These are phyloP conservation scores for Mucuna pruriens DNA, from an alignment of 306 rosid genomes.

Conservation along the genomic window DNA sequence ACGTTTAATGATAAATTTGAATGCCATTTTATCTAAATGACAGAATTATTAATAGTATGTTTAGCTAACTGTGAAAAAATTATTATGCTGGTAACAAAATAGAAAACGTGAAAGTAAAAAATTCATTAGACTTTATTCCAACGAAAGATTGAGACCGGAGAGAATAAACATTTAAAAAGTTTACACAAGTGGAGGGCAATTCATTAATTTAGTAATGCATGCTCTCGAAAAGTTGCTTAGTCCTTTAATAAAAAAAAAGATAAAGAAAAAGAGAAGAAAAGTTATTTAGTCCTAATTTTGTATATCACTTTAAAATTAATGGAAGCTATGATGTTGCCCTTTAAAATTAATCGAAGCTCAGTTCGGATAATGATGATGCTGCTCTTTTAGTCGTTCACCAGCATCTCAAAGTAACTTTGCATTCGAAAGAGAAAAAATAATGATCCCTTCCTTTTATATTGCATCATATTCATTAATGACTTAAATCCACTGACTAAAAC, in stretches of 20 bases:
- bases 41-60: too few species aligned
- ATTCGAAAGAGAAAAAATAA: background rate
- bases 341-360: background rate
- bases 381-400: background rate
- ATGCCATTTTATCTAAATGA: too few species aligned
- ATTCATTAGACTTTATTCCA: background rate
- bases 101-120: background rate
- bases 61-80: too few species aligned
- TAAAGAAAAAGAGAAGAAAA: too few species aligned
- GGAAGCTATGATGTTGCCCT: background rate
- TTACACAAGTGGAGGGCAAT: background rate
- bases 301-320: conserved; percentile 10
- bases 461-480: background rate
- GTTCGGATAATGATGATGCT: conserved; percentile 25
- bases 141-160: background rate
- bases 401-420: background rate
- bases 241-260: too few species aligned
- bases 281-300: background rate
- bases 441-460: background rate
- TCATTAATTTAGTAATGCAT: background rate
- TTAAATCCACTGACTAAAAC: background rate
- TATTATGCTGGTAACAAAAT: background rate
- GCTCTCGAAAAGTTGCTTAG: conserved; percentile 4
- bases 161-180: background rate
- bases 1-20: too few species aligned